Percentiles rank a stretch among this genome's conserved stretches.
Evolutionary conservation across 352 stramenopile species (phyloP).

Genomic region (Thalassiosira mediterranea): DNA sequence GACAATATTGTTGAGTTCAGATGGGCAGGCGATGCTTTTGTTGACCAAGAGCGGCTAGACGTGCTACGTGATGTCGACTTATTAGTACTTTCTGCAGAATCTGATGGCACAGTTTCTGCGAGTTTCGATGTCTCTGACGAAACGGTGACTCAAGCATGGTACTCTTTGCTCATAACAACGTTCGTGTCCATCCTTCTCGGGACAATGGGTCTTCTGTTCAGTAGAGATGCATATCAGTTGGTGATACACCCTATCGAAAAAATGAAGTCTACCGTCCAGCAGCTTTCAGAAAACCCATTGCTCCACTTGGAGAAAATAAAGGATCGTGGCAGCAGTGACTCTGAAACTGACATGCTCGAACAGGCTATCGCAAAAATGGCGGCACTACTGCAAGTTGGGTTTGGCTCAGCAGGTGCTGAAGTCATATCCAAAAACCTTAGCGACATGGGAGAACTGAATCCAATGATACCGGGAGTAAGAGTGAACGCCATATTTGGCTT

Average conservation of each 20-base stretch:
- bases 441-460: conserved; percentile 88
- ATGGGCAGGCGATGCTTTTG: conserved; percentile 37
- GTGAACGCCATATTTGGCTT: conserved; percentile 92
- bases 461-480: conserved; percentile 90
- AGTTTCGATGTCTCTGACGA: conserved; percentile 87
- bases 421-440: conserved; percentile 91
- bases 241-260: conserved; percentile 90
- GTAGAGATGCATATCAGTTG: conserved; percentile 86
- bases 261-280: conserved; percentile 90
- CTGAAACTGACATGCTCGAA: conserved; percentile 93
- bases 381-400: conserved; percentile 91
- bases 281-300: conserved; percentile 88
- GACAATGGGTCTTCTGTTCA: conserved; percentile 83
- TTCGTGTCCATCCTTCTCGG: conserved; percentile 89
- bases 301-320: conserved; percentile 88
- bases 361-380: conserved; percentile 91
- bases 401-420: conserved; percentile 91
- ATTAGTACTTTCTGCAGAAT: conserved; percentile 72
- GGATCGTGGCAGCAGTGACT: conserved; percentile 82
- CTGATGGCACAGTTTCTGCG: conserved; percentile 83
- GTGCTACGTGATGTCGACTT: conserved; percentile 75
- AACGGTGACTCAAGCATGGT: conserved; percentile 75
- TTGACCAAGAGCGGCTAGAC: conserved; percentile 76
- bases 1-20: conserved; percentile 60
- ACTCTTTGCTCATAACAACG: conserved; percentile 88